These are phyloP conservation scores for Esteya vermicola DNA, from an alignment of 2,329 filamentous ascomycete genomes.

Conservation along the genomic window DNA sequence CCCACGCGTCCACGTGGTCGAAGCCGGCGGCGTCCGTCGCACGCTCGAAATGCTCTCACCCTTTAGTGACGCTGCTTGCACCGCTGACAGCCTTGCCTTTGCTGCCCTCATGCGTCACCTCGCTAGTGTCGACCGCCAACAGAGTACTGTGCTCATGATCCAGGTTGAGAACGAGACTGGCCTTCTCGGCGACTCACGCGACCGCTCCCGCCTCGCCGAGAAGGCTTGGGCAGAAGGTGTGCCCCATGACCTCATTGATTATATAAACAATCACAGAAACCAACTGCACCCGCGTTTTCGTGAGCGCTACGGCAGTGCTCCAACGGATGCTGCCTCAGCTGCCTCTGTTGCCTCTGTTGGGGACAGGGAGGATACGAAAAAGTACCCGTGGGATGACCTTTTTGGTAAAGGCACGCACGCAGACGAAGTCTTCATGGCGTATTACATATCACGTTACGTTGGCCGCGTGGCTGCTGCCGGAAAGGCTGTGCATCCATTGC, in stretches of 20 bases:
- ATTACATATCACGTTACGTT: constrained; percentile 19
- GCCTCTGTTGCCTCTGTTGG: too few relatives aligned
- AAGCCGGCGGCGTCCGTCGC: constrained; percentile 12
- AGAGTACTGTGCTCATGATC: constrained; percentile 39
- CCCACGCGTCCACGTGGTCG: constrained; percentile 14
- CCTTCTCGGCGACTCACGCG: constrained; percentile 35
- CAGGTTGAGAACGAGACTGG: constrained; percentile 44
- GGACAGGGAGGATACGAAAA: too few relatives aligned
- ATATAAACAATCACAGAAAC: background rate
- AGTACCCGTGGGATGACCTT: constrained; percentile 14
- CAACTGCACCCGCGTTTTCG: background rate
- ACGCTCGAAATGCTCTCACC: constrained; percentile 16
- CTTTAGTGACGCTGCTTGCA: constrained; percentile 11
- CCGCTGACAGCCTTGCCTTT: constrained; percentile 16
- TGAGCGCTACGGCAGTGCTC: background rate
- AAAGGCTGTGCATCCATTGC: constrained; percentile 18
- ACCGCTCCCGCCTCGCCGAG: constrained; percentile 26
- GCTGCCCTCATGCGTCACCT: constrained; percentile 17
- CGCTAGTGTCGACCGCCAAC: constrained; percentile 25
- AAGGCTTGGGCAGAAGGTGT: constrained; percentile 21
- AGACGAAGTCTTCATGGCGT: constrained; percentile 23
- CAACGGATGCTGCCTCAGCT: too few relatives aligned
- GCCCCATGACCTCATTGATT: constrained; percentile 9
- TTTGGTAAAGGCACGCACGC: constrained; percentile 16
- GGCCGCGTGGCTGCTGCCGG: constrained; percentile 20